Evolutionary conservation across 257 asterid species (phyloP), one percentile per base, ranked within the genome.

Genomic region (Mitragyna speciosa): DNA sequence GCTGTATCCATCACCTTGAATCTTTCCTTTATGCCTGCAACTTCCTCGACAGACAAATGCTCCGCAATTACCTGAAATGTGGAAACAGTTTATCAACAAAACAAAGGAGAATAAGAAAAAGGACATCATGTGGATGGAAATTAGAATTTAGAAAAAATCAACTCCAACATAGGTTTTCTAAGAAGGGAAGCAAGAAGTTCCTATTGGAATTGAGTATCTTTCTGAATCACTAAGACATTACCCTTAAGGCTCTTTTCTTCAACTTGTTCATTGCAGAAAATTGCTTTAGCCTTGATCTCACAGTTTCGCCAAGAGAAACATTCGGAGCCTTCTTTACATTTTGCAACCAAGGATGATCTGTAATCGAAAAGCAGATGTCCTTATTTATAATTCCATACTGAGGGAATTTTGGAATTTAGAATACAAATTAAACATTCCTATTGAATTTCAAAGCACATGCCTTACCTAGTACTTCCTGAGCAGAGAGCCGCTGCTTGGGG

Each of bases 331-430:
- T 85, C 80, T 87, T 87, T 54, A 89, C 89, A 81, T 87, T 87
- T 77, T 83, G 89, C 71, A 87, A 66, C 90, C 90, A 87, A 70
- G 90, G 87, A 83, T 87, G 90, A 79, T 87, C 90, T 87, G 84
- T 47, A 87, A 64, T 68, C 30, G 54, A 4, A 9, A 39, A 80
- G 26, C 54, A 82, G 45, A 10, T 33, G 67, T 33, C 19, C 59
- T 39, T 19, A 24, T 61, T 49, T 59, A 63, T 56, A 54, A 47
- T 5, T 72, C 70, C 33, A 45, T 30, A 36, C 78, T 22, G 7
- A 4, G 0, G 51, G 58, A 33, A 63, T 19, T 36, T 47, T 58
- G 15, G 20, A 54, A 28, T 7, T 14, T 24, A 30, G 61, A 64
- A 16, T 41, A 73, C 43, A 45, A 79, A 47, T n/a, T 24, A 36